Evolutionary conservation across 1,284 basidiomycete species (phyloP), one percentile per base, ranked within the genome.

Genomic region (Leccinum laetum): DNA sequence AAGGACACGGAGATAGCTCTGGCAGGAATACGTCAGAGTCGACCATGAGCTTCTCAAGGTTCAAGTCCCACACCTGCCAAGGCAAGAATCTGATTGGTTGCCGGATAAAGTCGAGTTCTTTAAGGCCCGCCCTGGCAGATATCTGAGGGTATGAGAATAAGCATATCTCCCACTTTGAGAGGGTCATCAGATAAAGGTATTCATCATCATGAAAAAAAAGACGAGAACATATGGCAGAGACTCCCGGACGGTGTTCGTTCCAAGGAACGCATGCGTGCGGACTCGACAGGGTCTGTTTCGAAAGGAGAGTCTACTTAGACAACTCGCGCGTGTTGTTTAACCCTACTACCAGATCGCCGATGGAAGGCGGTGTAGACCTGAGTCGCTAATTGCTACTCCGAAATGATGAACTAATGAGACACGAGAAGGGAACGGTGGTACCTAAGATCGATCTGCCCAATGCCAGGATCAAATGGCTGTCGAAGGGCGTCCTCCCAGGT

Each of bases 81-180:
- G 91, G 91, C 0, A 93, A 77, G 72, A 84, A 89, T 60, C 72
- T 71, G 1, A 93, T 76, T 77, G 76, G 74, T 93, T 93, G 64
- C 81, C 81, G 0, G 86, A 81, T 3, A 37, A 93, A 70, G 67
- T 91, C 89, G 11, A 93, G 80, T 55, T 86, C 83, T 46, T 80
- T 79, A 2, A 93, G 80, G 58, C 84, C 83, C 2, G 71, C 77
- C 8, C 9, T 77, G 78, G 13, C 75, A 79, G 55, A 93, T 89
- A 62, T 90, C 88, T 0, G 91, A 85, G 2, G 91, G 91, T n/a
- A 93, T 72, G 55, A 78, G 78, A 0, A 77, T 81, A 7, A 93
- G 76, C 4, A 71, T 69, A 70, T 93, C 92, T 2, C 58, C 62
- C 7, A 77, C 77, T 75, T 62, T 9, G 41, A 61, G 53, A 61